phyloP scores from a whole-genome alignment of 352 stramenopile species.

The Phytophthora pseudosyringae region DNA sequence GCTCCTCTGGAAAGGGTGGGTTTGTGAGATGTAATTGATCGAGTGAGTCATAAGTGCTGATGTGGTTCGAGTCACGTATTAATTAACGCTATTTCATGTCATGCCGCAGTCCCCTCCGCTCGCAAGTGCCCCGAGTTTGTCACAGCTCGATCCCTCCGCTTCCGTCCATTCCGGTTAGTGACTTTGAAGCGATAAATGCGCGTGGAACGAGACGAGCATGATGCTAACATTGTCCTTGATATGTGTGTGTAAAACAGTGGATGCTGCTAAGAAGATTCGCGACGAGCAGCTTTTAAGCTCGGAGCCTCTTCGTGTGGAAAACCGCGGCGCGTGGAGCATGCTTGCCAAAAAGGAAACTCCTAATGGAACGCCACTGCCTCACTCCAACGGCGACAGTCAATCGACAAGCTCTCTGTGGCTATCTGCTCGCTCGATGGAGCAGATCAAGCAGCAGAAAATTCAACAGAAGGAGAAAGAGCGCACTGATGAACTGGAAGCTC shows the following conservation, averaged over 20 bases:
- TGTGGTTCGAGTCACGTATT: conserved; percentile 31
- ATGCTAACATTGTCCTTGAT: conserved; percentile 22
- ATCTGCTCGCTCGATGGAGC: conserved; percentile 84
- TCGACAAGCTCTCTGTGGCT: conserved; percentile 87
- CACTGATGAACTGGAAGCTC: conserved; percentile 67
- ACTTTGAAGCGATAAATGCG: not conserved
- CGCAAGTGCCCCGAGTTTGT: conserved; percentile 57
- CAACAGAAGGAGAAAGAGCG: conserved; percentile 85
- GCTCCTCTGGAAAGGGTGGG: conserved; percentile 86
- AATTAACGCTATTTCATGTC: conserved; percentile 40
- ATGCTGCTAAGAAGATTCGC: conserved; percentile 81
- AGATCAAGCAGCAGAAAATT: conserved; percentile 89
- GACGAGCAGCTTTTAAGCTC: conserved; percentile 59
- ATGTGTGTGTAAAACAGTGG: conserved; percentile 28
- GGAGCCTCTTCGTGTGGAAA: conserved; percentile 84
- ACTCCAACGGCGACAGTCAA: conserved; percentile 68
- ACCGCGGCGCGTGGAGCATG: conserved; percentile 85
- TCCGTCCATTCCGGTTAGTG: conserved; percentile 55
- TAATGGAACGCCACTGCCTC: conserved; percentile 56
- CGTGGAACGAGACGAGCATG: not conserved
- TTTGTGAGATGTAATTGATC: conserved; percentile 67
- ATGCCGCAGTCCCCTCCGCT: conserved; percentile 63
- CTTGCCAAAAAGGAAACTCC: conserved; percentile 80
- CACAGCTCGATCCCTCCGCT: conserved; percentile 50
- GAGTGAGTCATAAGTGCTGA: conserved; percentile 47